phyloP scores from a whole-genome alignment of 2,329 filamentous ascomycete species.

The Ophiostoma sp. region DNA sequence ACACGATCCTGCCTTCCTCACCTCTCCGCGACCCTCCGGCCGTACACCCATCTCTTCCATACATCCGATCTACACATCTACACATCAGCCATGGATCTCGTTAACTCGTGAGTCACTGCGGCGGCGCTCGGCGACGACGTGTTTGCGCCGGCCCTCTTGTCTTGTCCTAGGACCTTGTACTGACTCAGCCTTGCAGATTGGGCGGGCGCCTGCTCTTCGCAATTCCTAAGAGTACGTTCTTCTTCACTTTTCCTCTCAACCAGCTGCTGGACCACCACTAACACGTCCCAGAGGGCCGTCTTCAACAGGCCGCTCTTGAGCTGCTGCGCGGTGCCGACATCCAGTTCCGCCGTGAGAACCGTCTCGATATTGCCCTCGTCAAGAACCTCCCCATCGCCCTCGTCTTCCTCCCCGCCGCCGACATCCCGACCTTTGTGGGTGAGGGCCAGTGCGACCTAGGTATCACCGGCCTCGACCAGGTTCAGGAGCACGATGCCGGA shows the following conservation, averaged over 20 bases:
- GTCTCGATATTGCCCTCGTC: constrained; percentile 94
- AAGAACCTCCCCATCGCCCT: constrained; percentile 95
- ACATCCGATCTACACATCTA: neutral
- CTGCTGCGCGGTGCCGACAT: constrained; percentile 91
- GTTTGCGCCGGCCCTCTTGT: neutral
- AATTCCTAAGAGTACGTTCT: constrained; percentile 86
- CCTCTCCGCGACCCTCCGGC: neutral
- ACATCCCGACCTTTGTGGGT: constrained; percentile 95
- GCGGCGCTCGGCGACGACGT: constrained; percentile 14
- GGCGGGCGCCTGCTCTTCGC: constrained; percentile 92
- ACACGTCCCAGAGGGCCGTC: constrained; percentile 67
- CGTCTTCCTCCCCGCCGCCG: constrained; percentile 91
- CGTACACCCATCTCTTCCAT: neutral
- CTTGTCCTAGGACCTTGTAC: constrained; percentile 12
- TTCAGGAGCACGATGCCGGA: constrained; percentile 77
- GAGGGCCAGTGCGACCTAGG: constrained; percentile 86
- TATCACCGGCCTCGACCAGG: constrained; percentile 90
- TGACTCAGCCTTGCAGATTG: constrained; percentile 51
- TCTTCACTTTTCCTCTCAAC: constrained; percentile 28
- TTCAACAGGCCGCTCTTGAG: constrained; percentile 82
- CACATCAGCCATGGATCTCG: constrained; percentile 43
- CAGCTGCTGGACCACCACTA: neutral
- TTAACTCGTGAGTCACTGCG: constrained; percentile 44
- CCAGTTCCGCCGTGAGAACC: constrained; percentile 89
- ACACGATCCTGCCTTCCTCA: constrained; percentile 8